A percentile compares a stretch with the other conserved stretches of the same genome.
Evolutionary conservation across 148 eudicot species (phyloP).

Genomic region (Mesembryanthemum crystallinum): DNA sequence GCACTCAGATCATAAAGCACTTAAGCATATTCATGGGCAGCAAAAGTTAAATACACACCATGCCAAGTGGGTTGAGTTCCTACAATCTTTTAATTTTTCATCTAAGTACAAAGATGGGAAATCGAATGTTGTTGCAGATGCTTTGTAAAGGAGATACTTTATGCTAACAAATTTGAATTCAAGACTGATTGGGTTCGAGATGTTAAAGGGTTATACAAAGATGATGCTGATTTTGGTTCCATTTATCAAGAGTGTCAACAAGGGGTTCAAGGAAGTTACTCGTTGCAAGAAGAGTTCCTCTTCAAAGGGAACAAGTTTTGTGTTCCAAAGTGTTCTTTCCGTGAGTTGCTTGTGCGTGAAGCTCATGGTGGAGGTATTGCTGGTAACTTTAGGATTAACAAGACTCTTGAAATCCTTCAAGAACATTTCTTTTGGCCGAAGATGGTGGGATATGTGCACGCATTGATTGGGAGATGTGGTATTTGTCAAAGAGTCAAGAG

Average conservation of each 20-base stretch:
- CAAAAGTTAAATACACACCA: no score
- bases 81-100: no score
- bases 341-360: not conserved
- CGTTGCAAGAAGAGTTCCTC: not conserved
- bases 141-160: not conserved
- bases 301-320: not conserved
- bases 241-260: not conserved
- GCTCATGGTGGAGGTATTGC: no score
- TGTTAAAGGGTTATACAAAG: no score
- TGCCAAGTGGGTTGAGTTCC: no score
- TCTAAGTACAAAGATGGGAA: not conserved
- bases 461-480: not conserved
- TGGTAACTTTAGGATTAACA: not conserved
- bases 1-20: no score
- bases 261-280: not conserved
- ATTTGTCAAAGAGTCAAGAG: not conserved
- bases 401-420: not conserved
- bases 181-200: not conserved
- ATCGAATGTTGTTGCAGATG: not conserved
- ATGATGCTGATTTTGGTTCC: not conserved
- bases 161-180: not conserved
- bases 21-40: no score
- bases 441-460: not conserved
- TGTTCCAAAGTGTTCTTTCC: not conserved
- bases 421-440: not conserved